A percentile compares a stretch with the other conserved stretches of the same genome.
Conservation (phyloP, 805 yeast genomes). For the Scheffersomyces stipitis region DNA sequence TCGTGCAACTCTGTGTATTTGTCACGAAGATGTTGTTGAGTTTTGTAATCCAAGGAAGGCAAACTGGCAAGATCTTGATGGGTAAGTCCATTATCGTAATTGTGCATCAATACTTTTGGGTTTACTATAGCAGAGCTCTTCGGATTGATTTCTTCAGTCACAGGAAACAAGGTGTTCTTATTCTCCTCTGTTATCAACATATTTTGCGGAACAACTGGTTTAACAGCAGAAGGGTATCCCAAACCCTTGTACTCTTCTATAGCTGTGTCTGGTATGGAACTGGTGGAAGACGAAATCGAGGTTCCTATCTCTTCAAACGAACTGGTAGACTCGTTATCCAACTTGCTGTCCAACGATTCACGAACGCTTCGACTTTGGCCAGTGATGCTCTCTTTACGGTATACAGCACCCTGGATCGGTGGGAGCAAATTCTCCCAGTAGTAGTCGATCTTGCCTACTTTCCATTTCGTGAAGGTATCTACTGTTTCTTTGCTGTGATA, state of each 20-base stretch:
- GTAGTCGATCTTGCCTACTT: slow-evolving; percentile 61
- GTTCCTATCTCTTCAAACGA: slow-evolving; percentile 8
- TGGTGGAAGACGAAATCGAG: slow-evolving; percentile 9
- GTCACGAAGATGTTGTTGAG: slow-evolving; percentile 57
- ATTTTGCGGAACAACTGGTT: slow-evolving; percentile 55
- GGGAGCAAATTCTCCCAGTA: slow-evolving; percentile 78
- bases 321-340: slow-evolving; percentile 8
- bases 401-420: slow-evolving; percentile 81
- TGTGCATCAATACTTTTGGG: slow-evolving; percentile 52
- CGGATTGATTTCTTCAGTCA: slow-evolving; percentile 7
- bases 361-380: neutral
- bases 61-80: slow-evolving; percentile 53
- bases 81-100: slow-evolving; percentile 57
- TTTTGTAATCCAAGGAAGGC: slow-evolving; percentile 66
- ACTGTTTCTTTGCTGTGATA: slow-evolving; percentile 69
- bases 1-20: slow-evolving; percentile 65
- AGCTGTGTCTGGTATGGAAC: slow-evolving; percentile 11
- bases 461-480: slow-evolving; percentile 51
- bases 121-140: slow-evolving; percentile 41
- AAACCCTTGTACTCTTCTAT: slow-evolving; percentile 13
- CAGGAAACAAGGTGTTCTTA: slow-evolving; percentile 34
- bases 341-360: slow-evolving; percentile 8
- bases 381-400: slow-evolving; percentile 5
- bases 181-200: slow-evolving; percentile 40
- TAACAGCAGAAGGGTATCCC: slow-evolving; percentile 46